phyloP scores from a whole-genome alignment of 257 asterid species.

The Datura wrightii region DNA sequence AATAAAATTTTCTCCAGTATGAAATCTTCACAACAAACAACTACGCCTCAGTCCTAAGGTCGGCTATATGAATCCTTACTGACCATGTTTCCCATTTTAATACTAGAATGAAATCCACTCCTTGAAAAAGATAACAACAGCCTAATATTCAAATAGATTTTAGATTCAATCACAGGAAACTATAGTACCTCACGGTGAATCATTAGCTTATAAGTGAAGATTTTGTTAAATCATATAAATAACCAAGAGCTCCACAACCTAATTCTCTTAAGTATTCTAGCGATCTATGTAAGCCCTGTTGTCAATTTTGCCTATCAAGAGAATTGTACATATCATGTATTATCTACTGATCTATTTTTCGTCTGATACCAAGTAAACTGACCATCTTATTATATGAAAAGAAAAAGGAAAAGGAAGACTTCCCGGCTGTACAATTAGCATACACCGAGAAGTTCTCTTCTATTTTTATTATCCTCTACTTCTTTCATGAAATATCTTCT shows the following conservation, averaged over 20 bases:
- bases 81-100: not conserved
- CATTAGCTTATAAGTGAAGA: conserved; percentile 2
- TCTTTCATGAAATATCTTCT: not conserved
- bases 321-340: not conserved
- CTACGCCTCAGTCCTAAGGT: not conserved
- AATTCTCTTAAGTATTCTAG: not conserved
- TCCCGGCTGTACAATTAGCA: not conserved
- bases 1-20: not conserved
- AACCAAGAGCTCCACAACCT: not conserved
- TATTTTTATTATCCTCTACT: not conserved
- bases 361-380: not conserved
- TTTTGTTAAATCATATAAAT: not conserved
- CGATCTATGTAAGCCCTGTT: not conserved
- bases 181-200: not conserved
- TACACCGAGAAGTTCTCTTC: not conserved
- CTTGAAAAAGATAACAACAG: not conserved
- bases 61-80: not conserved
- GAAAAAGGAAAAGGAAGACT: not conserved
- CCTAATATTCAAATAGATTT: not conserved
- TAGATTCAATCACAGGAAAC: not conserved
- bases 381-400: not conserved
- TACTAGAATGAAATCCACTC: not conserved
- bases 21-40: not conserved
- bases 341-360: not conserved
- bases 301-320: not conserved